phyloP scores from a whole-genome alignment of 1,284 basidiomycete species.

The Moesziomyces aphidis region DNA sequence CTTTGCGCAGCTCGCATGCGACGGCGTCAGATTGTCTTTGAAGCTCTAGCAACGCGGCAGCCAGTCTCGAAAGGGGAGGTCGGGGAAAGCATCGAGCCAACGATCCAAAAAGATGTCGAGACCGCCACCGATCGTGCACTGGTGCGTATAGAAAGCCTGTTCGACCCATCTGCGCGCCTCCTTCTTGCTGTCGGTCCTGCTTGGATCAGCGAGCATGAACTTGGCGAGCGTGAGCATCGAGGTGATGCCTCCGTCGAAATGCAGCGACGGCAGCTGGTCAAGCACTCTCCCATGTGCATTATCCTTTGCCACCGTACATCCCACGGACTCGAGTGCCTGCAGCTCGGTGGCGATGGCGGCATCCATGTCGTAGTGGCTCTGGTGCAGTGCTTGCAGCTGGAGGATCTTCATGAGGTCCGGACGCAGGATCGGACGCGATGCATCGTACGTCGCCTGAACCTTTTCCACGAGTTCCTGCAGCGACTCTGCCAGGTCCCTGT shows the following conservation, averaged over 20 bases:
- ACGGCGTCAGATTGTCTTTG: background rate
- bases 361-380: constrained; percentile 34
- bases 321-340: constrained; percentile 38
- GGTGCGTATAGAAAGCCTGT: constrained; percentile 55
- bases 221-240: constrained; percentile 50
- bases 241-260: constrained; percentile 57
- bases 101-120: constrained; percentile 56
- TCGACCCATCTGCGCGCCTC: constrained; percentile 41
- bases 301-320: constrained; percentile 18
- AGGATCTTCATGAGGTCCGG: constrained; percentile 60
- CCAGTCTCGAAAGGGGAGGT: constrained; percentile 37
- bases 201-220: constrained; percentile 4
- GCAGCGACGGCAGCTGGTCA: constrained; percentile 47
- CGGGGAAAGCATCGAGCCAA: constrained; percentile 44
- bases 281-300: constrained; percentile 13
- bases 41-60: constrained; percentile 23
- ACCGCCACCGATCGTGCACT: constrained; percentile 62
- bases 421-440: constrained; percentile 31
- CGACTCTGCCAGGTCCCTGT: constrained; percentile 50
- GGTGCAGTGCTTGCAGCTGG: constrained; percentile 49
- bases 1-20: background rate
- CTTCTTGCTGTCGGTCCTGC: constrained; percentile 3
- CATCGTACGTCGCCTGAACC: constrained; percentile 56
- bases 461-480: constrained; percentile 45
- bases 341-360: constrained; percentile 28